Base-by-base conservation (phyloP, 441 rosid species). In the Arabidopsis lyrata region DNA sequence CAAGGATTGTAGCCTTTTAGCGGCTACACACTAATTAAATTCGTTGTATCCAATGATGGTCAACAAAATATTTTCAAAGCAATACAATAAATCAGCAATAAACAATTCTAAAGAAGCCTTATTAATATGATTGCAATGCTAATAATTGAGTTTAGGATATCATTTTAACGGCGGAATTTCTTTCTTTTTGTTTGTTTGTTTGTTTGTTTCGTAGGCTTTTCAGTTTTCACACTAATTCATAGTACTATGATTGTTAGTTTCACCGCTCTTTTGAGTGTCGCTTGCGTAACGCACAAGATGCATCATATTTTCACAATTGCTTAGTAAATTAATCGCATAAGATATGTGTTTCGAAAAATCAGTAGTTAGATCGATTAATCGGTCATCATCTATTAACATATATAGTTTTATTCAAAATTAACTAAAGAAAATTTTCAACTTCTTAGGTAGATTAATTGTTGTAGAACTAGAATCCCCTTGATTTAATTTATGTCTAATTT, bases 161-260 rank as follows among this genome's bases (percentile, higher is more conserved):
- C 47, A 66, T 74, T 56, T 66, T 66, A 59, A 41, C 73, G 78
- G 78, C 73, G 54, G 68, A 66, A 66, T 57, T 16, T 74, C 53
- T 56, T 44, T 47, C 22, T 44, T 8, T 22, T 60, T 61, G 1
- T 49, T 20, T 53, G 6, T 53, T 13, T 13, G 39, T 3, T 2
- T 44, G 49, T 44, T 24, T 56, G 53, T 58, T 35, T 65, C 20
- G 31, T 54, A 72, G 27, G 57, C 57, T 63, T 72, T 44, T 62
- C 10, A 44, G 48, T 63, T 72, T 44, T 62, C 10, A 44, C 65
- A 24, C 13, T 8, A 34, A 32, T 32, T 34, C 44, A 54, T 54
- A 13, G 5, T 29, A 56, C 24, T 7, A 15, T 59, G 66, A 69
- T 24, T 50, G 38, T 59, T 42, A 42, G 13, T 42, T 9, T 35